These are phyloP conservation scores for Vigna trinervia DNA, from an alignment of 306 rosid species.

Conservation along the genomic window DNA sequence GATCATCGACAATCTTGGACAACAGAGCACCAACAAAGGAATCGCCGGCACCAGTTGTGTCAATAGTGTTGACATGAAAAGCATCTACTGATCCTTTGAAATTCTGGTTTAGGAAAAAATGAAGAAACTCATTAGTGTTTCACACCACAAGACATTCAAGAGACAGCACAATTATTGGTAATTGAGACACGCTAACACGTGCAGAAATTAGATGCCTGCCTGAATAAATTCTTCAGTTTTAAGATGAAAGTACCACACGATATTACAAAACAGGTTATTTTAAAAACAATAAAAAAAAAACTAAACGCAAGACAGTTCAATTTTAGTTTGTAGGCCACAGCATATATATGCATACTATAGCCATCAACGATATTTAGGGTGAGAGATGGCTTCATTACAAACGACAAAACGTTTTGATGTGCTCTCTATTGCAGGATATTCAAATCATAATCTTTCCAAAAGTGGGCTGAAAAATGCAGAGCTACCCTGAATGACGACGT, in stretches of 20 bases:
- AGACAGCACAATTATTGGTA: background rate
- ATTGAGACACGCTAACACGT: too few relatives aligned
- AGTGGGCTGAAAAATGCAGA: background rate
- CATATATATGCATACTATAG: background rate
- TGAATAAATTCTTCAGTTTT: too few relatives aligned
- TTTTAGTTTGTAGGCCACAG: background rate
- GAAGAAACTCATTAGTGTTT: conserved; percentile 15
- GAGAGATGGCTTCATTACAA: background rate
- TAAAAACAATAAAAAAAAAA: background rate
- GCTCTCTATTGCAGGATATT: background rate
- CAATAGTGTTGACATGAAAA: conserved; percentile 73
- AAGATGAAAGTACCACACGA: too few relatives aligned
- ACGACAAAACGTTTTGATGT: background rate
- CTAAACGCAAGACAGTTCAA: background rate
- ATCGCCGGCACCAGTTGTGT: conserved; percentile 99
- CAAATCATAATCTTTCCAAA: background rate
- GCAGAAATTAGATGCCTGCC: too few relatives aligned
- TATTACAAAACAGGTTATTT: background rate
- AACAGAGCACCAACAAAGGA: conserved; percentile 85
- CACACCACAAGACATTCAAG: conserved; percentile 2
- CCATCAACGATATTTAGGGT: background rate
- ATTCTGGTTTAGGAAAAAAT: conserved; percentile 50
- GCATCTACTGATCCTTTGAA: conserved; percentile 84
- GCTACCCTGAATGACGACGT: background rate
- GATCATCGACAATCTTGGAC: conserved; percentile 83